Conservation (phyloP, 768 basidiomycete genomes). For the Termitomyces sp. region DNA sequence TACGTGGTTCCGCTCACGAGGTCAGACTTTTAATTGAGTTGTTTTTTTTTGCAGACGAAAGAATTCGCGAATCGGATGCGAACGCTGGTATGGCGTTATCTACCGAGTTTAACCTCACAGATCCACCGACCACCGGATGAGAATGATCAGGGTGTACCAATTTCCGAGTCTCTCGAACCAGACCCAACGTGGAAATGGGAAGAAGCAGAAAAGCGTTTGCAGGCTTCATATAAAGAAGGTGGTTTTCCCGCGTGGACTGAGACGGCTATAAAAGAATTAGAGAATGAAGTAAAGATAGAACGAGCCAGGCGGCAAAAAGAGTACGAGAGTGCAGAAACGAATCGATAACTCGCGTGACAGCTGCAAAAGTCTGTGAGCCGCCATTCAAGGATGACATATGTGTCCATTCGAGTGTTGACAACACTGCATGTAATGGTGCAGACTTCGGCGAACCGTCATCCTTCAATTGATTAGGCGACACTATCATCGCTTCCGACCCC, state of each 20-base stretch:
- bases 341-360: constrained; percentile 1
- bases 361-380: not conserved
- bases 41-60: constrained; percentile 36
- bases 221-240: constrained; percentile 51
- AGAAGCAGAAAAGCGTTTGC: constrained; percentile 49
- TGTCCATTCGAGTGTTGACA: not conserved
- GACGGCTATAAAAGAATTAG: constrained; percentile 48
- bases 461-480: not conserved
- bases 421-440: not conserved
- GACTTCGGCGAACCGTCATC: not conserved
- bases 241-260: constrained; percentile 55
- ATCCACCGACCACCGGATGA: constrained; percentile 42
- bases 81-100: constrained; percentile 33
- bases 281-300: constrained; percentile 52
- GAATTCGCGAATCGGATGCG: constrained; percentile 63
- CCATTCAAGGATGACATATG: not conserved
- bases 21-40: not conserved
- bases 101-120: constrained; percentile 45
- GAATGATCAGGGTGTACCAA: constrained; percentile 21
- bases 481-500: not conserved
- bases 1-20: constrained; percentile 26
- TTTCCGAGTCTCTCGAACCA: constrained; percentile 13
- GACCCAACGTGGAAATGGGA: constrained; percentile 42
- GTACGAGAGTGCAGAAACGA: not conserved
- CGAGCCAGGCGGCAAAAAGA: constrained; percentile 30